Base-by-base conservation (phyloP, 2,329 filamentous ascomycete genomes). In the Lecanicillium sp. region DNA sequence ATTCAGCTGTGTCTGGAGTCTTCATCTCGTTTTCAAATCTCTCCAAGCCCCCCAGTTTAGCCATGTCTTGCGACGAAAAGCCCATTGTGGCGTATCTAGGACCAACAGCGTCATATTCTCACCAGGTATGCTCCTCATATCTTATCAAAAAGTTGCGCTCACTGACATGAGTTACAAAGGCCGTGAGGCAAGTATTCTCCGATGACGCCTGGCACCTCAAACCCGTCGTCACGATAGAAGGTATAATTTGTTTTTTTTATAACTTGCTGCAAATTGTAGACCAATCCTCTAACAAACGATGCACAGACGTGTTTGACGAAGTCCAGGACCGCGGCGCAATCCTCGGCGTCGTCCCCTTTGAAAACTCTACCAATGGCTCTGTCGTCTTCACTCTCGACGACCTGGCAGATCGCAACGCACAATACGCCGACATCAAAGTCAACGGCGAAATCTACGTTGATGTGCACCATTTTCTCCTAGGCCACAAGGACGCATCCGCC, bases 341-440 rank as follows among this genome's bases (percentile, higher is more conserved):
- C 37, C 80, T 80, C 41, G 92, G 89, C 48, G 84, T 96, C 22
- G 84, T 95, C 2, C 92, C 92, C 6, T 89, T 95, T 61, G 90
- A 96, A 58, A 98, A 98, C 67, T 94, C 85, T 29, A 90, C 86
- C 56, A 95, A 96, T 60, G 92, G 92, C 53, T 82, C 83, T 39
- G 92, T 98, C 35, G 79, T 92, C 40, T 85, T 87, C 59, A 95
- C 89, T 0, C 74, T 96, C 17, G 89, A 95, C 61, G 77, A 90
- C 47, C 78, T 98, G 43, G 86, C 86, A 48, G 87, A 95, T 62
- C 71, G 83, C 18, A 65, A 76, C 29, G 62, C 60, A 30, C 61
- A 63, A 31, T 86, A 84, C 55, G 68, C 70, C 9, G 77, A 85
- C 54, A 72, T 95, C 33, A 70, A 73, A 34, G 83, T 96, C 29